A percentile compares a stretch with the other conserved stretches of the same genome.
phyloP scores from a whole-genome alignment of 352 stramenopile genomes.

The Globisporangium recalcitrans region DNA sequence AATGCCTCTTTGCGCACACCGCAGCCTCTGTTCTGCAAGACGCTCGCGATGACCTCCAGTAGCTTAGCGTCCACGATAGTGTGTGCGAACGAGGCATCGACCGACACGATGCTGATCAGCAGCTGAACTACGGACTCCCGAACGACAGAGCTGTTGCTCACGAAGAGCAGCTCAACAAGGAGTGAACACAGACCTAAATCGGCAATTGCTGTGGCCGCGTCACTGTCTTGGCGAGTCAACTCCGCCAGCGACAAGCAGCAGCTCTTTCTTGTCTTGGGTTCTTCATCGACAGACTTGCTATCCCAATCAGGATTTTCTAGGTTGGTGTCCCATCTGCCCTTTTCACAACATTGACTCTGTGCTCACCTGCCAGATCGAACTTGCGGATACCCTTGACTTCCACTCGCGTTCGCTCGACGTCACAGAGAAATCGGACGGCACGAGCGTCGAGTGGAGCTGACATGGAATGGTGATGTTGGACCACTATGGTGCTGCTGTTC shows the following conservation, averaged over 20 bases:
- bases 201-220: conserved; percentile 56
- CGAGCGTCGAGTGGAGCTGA: no score
- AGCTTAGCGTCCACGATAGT: conserved; percentile 70
- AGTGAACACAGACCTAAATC: conserved; percentile 49
- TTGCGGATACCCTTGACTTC: no score
- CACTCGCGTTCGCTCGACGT: no score
- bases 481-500: no score
- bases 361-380: no score
- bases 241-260: conserved; percentile 80
- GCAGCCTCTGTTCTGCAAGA: conserved; percentile 74
- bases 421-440: no score
- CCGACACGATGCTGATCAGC: conserved; percentile 76
- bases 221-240: conserved; percentile 62
- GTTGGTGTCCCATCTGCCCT: no score
- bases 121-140: conserved; percentile 64
- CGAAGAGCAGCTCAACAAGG: no score
- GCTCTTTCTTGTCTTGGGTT: conserved; percentile 77
- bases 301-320: no score
- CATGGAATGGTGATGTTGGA: no score
- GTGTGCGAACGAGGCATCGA: conserved; percentile 62
- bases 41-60: conserved; percentile 66
- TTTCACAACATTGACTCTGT: no score
- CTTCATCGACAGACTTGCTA: no score
- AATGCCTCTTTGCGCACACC: conserved; percentile 75
- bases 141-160: conserved; percentile 55